Evolutionary conservation across 164 flowering plant genomes (phyloP), one percentile per base, ranked within the genome.

Genomic region (Aristolochia fimbriata): DNA sequence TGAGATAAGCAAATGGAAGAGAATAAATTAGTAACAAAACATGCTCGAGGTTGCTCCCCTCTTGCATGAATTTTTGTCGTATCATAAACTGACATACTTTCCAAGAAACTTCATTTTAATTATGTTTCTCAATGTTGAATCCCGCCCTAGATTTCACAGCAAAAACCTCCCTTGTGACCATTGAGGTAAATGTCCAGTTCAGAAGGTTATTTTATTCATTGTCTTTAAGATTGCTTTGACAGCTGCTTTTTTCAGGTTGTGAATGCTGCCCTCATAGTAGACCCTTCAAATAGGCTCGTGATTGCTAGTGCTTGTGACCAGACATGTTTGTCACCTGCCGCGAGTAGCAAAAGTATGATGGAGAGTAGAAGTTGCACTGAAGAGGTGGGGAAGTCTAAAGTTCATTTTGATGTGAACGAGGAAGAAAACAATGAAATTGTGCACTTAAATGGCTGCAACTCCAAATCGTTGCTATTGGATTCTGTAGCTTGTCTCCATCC

Each of bases 221-320:
- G 20, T 3, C 12, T 48, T 2, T 21, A 19, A 17, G 20, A 17
- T 52, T 19, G 19, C 24, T 52, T 21, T 21, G 55, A 52, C 55
- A 17, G 16, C 27, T 57, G 6, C 22, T 25, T 17, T 48, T 24
- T 60, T 14, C 81, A 85, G 95, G 69, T 80, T 41, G 81, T 79
- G 20, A 92, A 89, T 83, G 91, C 96, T 64, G 98, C 96, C 57
- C 77, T 89, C 43, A 84, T 89, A 58, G 96, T 87, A 41, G 93
- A 89, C 72, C 96, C 98, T 62, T 84, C 81, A 54, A 58, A 63
- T 51, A 84, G 74, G 57, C 73, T 76, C 64, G 74, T 84, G 23
- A 85, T 92, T 75, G 76, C 86, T 19, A 74, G 80, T 62, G 92
- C 86, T 61, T 31, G 69, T 76, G 98, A 89, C 56, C 78, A 83